Evolutionary conservation across 768 basidiomycete species (phyloP), one percentile per base, ranked within the genome.

Genomic region (Rhizopogon vinicolor): DNA sequence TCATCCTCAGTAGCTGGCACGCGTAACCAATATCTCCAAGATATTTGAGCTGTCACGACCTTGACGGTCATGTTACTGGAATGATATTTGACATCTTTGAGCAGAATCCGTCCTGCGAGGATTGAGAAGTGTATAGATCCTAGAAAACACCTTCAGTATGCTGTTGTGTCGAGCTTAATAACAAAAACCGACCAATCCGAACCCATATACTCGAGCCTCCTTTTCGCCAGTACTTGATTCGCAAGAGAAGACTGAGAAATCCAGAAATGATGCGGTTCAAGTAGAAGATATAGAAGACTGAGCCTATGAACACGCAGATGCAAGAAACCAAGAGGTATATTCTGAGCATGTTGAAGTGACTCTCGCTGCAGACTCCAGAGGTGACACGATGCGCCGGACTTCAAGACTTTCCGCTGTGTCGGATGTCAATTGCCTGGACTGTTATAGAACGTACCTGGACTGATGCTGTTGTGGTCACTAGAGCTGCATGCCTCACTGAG

Each of bases 11-110:
- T 79, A 8, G 87, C 82, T 2, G 93, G 88, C 41, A 79, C 74
- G 54, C 93, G 85, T 46, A 92, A 78, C 96, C 96, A 98, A 68
- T 96, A 98, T 59, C 92, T 80, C 93, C 95, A 98, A 60, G 88
- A 88, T 46, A 98, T 69, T 65, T 92, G 85, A 1, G 86, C 90
- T 70, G 92, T 91, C 45, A 92, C 82, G 50, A 93, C 79, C 58
- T 85, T 84, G 43, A 95, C 77, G 18, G 89, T 91, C 68, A 97
- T 89, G 70, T 96, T 98, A 66, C 91, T 89, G 2, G 93, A 95
- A 69, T 96, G 85, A 68, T 98, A 98, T 16, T 81, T 76, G 33
- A 97, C 68, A 66, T 98, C 91, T 73, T 91, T 93, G 62, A 98
- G 77, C 19, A 95, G 79, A 50, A 98, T 84, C 59, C 94, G 77